phyloP scores from a whole-genome alignment of 1,284 basidiomycete genomes.

The Cryptococcus sp. region DNA sequence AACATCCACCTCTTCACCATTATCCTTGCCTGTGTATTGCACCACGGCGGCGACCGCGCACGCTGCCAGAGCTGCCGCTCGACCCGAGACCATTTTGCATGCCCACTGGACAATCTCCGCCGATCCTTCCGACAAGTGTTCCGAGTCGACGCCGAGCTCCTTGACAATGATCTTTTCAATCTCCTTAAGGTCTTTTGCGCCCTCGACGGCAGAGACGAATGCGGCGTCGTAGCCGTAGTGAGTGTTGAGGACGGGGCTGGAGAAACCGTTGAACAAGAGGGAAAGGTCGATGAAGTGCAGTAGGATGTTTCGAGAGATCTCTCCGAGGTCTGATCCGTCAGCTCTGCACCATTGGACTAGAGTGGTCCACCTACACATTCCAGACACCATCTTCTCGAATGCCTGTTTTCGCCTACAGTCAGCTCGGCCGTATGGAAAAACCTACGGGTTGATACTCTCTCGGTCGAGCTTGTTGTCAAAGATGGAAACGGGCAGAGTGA shows the following conservation, averaged over 20 bases:
- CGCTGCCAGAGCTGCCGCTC: conserved; percentile 78
- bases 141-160: conserved; percentile 56
- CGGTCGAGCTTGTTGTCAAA: conserved; percentile 92
- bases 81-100: conserved; percentile 66
- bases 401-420: conserved; percentile 64
- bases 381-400: conserved; percentile 97
- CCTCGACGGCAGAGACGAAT: conserved; percentile 80
- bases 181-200: conserved; percentile 38
- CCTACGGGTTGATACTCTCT: conserved; percentile 79
- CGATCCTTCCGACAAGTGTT: conserved; percentile 47
- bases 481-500: conserved; percentile 81
- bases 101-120: conserved; percentile 76
- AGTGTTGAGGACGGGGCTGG: conserved; percentile 65
- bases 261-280: conserved; percentile 71
- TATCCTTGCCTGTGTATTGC: conserved; percentile 66
- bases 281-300: conserved; percentile 74
- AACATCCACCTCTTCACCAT: conserved; percentile 57
- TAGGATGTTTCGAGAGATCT: conserved; percentile 80
- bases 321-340: conserved; percentile 63
- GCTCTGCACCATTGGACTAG: not conserved
- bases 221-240: conserved; percentile 94
- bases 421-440: conserved; percentile 5
- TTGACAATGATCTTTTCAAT: conserved; percentile 57
- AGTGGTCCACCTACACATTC: conserved; percentile 63
- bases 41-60: conserved; percentile 81